phyloP scores from a whole-genome alignment of 148 eudicot genomes.

The Fagopyrum tataricum region DNA sequence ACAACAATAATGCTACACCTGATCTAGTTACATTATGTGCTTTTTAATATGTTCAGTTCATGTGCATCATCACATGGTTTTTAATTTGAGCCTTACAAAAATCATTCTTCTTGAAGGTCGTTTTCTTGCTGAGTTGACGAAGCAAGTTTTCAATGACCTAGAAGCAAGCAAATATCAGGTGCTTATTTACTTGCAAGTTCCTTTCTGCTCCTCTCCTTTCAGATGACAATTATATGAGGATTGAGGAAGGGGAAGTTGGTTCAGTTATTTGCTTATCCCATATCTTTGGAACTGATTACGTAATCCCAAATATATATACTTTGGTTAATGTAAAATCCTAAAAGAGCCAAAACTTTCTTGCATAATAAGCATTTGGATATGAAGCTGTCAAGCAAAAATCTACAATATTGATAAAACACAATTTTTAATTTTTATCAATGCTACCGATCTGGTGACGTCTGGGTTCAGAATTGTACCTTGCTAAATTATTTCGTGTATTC shows the following conservation, averaged over 20 bases:
- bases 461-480: neutral
- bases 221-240: neutral
- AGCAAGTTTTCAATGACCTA: conserved; percentile 65
- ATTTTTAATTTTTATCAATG: neutral
- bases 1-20: neutral
- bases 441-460: neutral
- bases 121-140: conserved; percentile 71
- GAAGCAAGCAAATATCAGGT: conserved; percentile 85
- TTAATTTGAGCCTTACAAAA: neutral
- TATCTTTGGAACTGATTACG: neutral
- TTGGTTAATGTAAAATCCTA: neutral
- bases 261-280: neutral
- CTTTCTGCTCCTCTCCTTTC: neutral
- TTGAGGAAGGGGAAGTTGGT: neutral
- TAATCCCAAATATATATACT: neutral
- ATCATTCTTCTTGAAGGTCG: conserved; percentile 36
- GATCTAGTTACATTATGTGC: neutral
- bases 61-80: neutral
- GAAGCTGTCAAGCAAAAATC: neutral
- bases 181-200: neutral
- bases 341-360: neutral
- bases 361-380: conserved; percentile 1
- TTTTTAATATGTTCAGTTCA: neutral
- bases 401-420: neutral
- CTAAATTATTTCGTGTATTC: neutral